Evolutionary conservation across 2,329 filamentous ascomycete genomes (phyloP).

Genomic region (Botrytis byssoidea): DNA sequence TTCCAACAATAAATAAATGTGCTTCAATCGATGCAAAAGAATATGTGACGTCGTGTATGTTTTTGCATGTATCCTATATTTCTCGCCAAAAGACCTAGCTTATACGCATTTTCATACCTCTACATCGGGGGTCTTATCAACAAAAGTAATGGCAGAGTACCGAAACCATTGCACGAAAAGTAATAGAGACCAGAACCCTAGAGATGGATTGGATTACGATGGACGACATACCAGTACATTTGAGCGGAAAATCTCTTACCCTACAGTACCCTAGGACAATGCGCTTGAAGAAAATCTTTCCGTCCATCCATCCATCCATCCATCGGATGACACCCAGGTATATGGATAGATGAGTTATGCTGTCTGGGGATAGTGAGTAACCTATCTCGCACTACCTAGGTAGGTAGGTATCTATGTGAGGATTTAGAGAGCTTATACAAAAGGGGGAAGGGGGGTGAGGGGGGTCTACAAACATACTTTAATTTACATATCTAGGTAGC

Average conservation of each 20-base stretch:
- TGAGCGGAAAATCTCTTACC: neutral
- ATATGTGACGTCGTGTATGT: neutral
- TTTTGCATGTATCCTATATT: neutral
- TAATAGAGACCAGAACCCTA: neutral
- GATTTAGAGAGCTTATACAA: neutral
- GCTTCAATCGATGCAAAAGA: neutral
- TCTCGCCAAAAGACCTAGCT: neutral
- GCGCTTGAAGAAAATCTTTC: neutral
- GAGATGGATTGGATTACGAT: neutral
- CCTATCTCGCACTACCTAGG: neutral
- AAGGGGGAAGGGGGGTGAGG: fast-evolving
- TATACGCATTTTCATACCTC: neutral
- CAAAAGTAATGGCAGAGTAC: neutral
- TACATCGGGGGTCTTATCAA: neutral
- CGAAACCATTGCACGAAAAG: neutral
- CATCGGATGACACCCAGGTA: neutral
- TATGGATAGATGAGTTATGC: too few species aligned
- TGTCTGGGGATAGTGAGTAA: neutral
- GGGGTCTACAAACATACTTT: neutral
- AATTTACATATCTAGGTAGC: neutral
- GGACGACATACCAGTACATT: too few species aligned
- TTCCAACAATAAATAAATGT: neutral
- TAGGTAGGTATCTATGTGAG: too few species aligned
- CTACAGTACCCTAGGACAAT: neutral
- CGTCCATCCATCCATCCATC: neutral